These are phyloP conservation scores for Penicillium sp. DNA, from an alignment of 2,329 filamentous ascomycete genomes.

Conservation along the genomic window DNA sequence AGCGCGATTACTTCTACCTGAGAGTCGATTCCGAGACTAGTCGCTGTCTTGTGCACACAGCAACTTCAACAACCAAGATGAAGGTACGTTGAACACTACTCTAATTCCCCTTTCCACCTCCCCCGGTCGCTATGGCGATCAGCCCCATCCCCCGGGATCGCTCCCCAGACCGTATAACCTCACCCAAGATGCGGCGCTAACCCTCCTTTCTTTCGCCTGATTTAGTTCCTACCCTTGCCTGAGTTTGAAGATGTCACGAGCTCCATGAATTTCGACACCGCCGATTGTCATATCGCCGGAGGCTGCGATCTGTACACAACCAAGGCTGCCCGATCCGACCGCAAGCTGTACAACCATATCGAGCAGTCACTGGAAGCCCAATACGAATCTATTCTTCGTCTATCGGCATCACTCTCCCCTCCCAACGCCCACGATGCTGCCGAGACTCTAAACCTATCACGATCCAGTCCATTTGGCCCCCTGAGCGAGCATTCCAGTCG, in stretches of 20 bases:
- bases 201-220: slow-evolving; percentile 15
- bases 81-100: neutral
- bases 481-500: slow-evolving; percentile 86
- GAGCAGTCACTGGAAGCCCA: slow-evolving; percentile 89
- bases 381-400: slow-evolving; percentile 82
- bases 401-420: slow-evolving; percentile 85
- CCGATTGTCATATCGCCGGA: slow-evolving; percentile 88
- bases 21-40: neutral
- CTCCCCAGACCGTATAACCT: slow-evolving; percentile 5
- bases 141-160: slow-evolving; percentile 1
- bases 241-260: slow-evolving; percentile 91
- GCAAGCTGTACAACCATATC: slow-evolving; percentile 96
- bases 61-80: neutral
- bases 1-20: neutral
- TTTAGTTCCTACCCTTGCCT: slow-evolving; percentile 85
- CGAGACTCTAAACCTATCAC: slow-evolving; percentile 71
- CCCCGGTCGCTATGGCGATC: slow-evolving; percentile 13
- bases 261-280: slow-evolving; percentile 93
- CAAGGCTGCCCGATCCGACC: slow-evolving; percentile 91
- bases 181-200: slow-evolving; percentile 13
- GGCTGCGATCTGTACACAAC: slow-evolving; percentile 97
- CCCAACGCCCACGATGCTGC: slow-evolving; percentile 75
- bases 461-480: slow-evolving; percentile 88
- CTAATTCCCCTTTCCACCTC: neutral
- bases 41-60: neutral